Base-by-base conservation (phyloP, 441 rosid species). In the Aleurites moluccanus region DNA sequence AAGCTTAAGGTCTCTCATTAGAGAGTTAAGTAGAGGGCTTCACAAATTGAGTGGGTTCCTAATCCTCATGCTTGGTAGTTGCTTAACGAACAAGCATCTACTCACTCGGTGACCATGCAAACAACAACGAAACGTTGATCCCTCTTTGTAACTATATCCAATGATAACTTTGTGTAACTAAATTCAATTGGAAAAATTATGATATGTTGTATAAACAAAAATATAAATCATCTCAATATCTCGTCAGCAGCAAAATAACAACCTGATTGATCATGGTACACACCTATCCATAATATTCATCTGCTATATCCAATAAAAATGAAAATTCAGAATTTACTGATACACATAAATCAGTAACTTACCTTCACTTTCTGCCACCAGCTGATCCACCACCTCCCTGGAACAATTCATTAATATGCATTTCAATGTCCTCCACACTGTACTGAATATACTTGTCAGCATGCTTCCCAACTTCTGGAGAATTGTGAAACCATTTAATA, bases 401-500 rank as follows among this genome's bases (percentile, higher is more conserved):
- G 74, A 91, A 93, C 80, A 92, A 79, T 62, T 85, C 89, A 57
- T 77, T 83, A 67, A 93, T 84, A 75, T 79, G 88, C 16, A 78
- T 79, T 75, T 89, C 92, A 27, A 92, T 75, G 42, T 92, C 96
- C 78, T 87, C 91, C 18, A 77, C 81, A 6, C 79, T 52, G 72
- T 86, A 85, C 79, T 78, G 87, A 20, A 89, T 84, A 70, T 82
- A 78, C 89, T 64, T 86, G 16, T 82, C 85, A 0, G 88, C 82
- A 38, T 85, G 81, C 84, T 82, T 92, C 77, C 89, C 92, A 10
- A 83, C 81, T 23, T 92, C 95, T 3, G 91, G 89, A 33, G 72
- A 72, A 75, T 69, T 87, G 79, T 84, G 92, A 44, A 88, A 83
- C 84, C 88, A 86, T 49, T 74, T 86, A 3, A 88, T 76, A 64